Base-by-base conservation (phyloP, 768 basidiomycete genomes). In the Ephemerocybe angulata region DNA sequence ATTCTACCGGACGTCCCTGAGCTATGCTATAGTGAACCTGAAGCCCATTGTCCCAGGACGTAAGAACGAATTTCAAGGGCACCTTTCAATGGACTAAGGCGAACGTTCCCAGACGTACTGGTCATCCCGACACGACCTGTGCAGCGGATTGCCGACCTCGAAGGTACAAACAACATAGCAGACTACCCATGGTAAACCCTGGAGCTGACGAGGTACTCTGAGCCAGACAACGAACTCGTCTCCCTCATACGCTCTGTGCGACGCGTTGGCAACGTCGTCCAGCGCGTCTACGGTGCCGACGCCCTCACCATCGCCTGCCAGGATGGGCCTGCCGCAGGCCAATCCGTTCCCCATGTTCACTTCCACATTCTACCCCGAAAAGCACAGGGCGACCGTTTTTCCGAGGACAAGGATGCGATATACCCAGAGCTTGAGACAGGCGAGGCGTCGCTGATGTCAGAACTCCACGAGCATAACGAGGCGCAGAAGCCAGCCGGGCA, bases 41-140 rank as follows among this genome's bases (percentile, higher is more conserved):
- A 97, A 93, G 63, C 96, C 95, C 1, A 86, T 97, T 60, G 84
- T 95, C 8, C 93, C 93, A 37, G 94, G 94, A 46, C 94, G 96
- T 98, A 70, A 72, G 91, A 50, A n/a, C n/a, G 38, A 28, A 28
- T 27, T 46, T 19, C 7, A 4, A 21, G n/a, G 44, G 28, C 10
- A 50, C 17, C 5, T 25, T 15, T 12, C 15, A 50, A 12, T 10
- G 44, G 15, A 6, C n/a, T n/a, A 13, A 25, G 17, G 22, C 33
- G 11, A 43, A 33, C 24, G 27, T 41, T 27, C 35, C 33, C 63
- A 86, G 85, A 86, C 66, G 85, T 87, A 15, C 79, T 87, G 40
- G 81, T 87, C 50, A 63, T 84, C 15, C 82, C 85, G 19, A 77
- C 71, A 0, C 72, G 85, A 53, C 73, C 74, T 50, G 85, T 85